Evolutionary conservation across 2,329 filamentous ascomycete species (phyloP).

Genomic region (Hymenoscyphus albidus): DNA sequence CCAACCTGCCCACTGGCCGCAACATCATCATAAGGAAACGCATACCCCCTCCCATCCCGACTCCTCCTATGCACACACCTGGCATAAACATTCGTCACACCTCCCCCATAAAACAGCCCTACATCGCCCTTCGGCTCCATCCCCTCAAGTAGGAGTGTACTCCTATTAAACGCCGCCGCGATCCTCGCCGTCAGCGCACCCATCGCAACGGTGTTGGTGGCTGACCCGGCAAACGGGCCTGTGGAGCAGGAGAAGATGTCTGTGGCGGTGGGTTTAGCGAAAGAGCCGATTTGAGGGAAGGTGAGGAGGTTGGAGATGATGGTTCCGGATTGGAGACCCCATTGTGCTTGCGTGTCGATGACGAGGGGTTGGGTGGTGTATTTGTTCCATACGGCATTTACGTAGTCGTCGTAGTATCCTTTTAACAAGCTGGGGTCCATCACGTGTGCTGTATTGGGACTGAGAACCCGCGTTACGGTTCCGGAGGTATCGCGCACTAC

Average conservation of each 20-base stretch:
- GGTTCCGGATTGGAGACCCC: constrained; percentile 50
- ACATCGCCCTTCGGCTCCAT: constrained; percentile 47
- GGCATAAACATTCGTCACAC: constrained; percentile 61
- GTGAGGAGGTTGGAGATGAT: constrained; percentile 36
- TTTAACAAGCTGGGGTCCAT: constrained; percentile 40
- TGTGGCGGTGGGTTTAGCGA: constrained; percentile 51
- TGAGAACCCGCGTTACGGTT: constrained; percentile 40
- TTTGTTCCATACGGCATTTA: constrained; percentile 42
- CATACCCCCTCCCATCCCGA: constrained; percentile 57
- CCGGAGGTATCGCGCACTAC: constrained; percentile 36
- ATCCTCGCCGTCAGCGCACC: constrained; percentile 25
- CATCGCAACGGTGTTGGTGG: constrained; percentile 21
- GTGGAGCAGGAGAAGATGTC: constrained; percentile 67
- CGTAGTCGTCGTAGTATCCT: constrained; percentile 44
- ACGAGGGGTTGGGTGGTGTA: constrained; percentile 42
- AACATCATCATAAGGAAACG: constrained; percentile 67
- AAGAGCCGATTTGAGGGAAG: constrained; percentile 46
- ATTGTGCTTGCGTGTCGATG: constrained; percentile 60
- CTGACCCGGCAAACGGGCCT: constrained; percentile 50
- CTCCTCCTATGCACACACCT: constrained; percentile 58
- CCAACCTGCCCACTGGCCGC: constrained; percentile 46
- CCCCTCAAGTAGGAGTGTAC: constrained; percentile 35
- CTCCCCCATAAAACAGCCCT: constrained; percentile 49
- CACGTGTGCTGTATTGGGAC: constrained; percentile 39
- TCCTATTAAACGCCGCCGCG: constrained; percentile 28